Percentiles rank a stretch among this genome's conserved stretches.
These are phyloP conservation scores for Penicillium sp. DNA, from an alignment of 2,329 filamentous ascomycete species.

Conservation along the genomic window DNA sequence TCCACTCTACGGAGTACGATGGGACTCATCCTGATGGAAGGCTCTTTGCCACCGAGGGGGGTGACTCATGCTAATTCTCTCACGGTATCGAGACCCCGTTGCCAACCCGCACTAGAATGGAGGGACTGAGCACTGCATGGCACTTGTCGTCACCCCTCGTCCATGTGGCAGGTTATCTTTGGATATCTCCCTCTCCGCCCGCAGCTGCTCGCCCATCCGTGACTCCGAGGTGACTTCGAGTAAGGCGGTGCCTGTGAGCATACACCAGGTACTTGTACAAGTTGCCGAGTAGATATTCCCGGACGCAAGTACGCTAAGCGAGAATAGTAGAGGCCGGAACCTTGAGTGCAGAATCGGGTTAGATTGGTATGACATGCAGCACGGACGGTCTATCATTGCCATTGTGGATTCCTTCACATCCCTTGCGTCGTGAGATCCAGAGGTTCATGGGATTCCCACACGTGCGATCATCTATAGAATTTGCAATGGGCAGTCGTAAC, in stretches of 20 bases:
- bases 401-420: conserved; percentile 12
- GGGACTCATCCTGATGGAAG: background rate
- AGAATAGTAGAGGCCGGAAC: background rate
- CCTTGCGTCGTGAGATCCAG: conserved; percentile 20
- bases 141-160: conserved; percentile 3
- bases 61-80: conserved; percentile 1
- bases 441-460: conserved; percentile 1
- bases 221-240: conserved; percentile 2
- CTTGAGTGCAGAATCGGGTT: conserved; percentile 5
- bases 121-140: conserved; percentile 14
- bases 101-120: conserved; percentile 10
- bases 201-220: background rate
- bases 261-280: conserved; percentile 1
- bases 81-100: background rate
- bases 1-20: background rate
- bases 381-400: conserved; percentile 20
- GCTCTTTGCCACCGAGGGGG: conserved; percentile 11
- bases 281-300: background rate
- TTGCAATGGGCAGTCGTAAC: background rate
- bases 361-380: conserved; percentile 27
- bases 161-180: conserved; percentile 23
- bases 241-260: background rate
- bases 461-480: conserved; percentile 7
- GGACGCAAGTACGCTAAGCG: background rate
- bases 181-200: conserved; percentile 13